These are phyloP conservation scores for Ceratocystis lukuohia DNA, from an alignment of 2,329 filamentous ascomycete species.

Conservation along the genomic window DNA sequence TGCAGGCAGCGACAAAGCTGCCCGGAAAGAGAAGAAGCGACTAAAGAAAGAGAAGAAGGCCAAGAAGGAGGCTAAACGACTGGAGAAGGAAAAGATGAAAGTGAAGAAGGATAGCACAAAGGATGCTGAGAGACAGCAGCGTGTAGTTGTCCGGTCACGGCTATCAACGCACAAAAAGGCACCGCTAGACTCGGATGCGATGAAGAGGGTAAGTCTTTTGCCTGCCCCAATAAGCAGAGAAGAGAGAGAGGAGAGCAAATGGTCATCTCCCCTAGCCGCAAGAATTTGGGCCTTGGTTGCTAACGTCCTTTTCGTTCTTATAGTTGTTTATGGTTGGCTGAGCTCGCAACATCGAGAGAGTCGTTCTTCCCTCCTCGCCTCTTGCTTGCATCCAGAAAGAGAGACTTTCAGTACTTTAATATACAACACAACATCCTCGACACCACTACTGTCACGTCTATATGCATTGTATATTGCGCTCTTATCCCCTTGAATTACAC, in stretches of 20 bases:
- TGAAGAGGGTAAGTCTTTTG: slow-evolving; percentile 15
- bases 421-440: no score
- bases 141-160: slow-evolving; percentile 17
- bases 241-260: background rate
- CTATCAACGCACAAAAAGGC: slow-evolving; percentile 16
- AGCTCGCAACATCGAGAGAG: background rate
- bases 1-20: slow-evolving; percentile 6
- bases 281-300: background rate
- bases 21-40: slow-evolving; percentile 16
- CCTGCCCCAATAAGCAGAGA: background rate
- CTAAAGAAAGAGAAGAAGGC: slow-evolving; percentile 15
- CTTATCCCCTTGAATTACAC: background rate
- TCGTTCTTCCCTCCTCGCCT: background rate
- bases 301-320: background rate
- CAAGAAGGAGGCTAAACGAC: slow-evolving; percentile 4
- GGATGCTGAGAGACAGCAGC: slow-evolving; percentile 7
- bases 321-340: slow-evolving; percentile 17
- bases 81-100: slow-evolving; percentile 12
- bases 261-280: background rate
- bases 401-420: no score
- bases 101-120: background rate
- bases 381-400: no score
- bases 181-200: slow-evolving; percentile 17
- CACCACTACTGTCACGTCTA: no score
- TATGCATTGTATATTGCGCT: no score